Percentiles rank a stretch among this genome's conserved stretches.
Evolutionary conservation across 257 asterid genomes (phyloP).

Genomic region (Nicotiana sylvestris): DNA sequence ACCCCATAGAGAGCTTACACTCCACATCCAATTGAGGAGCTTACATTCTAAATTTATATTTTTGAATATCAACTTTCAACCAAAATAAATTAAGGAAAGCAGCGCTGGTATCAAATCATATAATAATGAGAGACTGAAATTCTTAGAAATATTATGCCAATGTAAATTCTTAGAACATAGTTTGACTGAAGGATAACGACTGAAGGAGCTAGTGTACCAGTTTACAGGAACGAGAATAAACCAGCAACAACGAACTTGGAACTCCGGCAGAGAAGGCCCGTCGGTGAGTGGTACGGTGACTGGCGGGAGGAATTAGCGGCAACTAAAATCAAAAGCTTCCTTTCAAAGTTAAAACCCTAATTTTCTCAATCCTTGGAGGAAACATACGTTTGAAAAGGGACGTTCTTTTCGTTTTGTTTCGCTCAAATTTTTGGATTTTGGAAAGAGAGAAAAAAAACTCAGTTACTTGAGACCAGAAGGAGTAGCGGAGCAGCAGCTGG

Average conservation of each 20-base stretch:
- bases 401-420: too few species aligned
- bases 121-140: background rate
- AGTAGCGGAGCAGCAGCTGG: background rate
- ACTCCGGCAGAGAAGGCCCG: background rate
- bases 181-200: background rate
- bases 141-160: background rate
- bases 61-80: background rate
- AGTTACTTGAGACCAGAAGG: too few species aligned
- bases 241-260: background rate
- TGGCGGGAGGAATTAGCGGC: background rate
- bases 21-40: background rate
- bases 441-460: too few species aligned
- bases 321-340: background rate
- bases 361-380: too few species aligned
- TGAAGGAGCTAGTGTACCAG: background rate
- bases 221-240: background rate
- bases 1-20: background rate
- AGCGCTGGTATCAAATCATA: background rate
- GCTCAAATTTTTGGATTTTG: too few species aligned
- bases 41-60: background rate
- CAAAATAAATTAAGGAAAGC: background rate
- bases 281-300: background rate
- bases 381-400: too few species aligned
- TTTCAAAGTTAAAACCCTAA: too few species aligned
- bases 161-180: background rate